Evolutionary conservation across 768 basidiomycete species (phyloP), one percentile per base, ranked within the genome.

Genomic region (Roridomyces roridus): DNA sequence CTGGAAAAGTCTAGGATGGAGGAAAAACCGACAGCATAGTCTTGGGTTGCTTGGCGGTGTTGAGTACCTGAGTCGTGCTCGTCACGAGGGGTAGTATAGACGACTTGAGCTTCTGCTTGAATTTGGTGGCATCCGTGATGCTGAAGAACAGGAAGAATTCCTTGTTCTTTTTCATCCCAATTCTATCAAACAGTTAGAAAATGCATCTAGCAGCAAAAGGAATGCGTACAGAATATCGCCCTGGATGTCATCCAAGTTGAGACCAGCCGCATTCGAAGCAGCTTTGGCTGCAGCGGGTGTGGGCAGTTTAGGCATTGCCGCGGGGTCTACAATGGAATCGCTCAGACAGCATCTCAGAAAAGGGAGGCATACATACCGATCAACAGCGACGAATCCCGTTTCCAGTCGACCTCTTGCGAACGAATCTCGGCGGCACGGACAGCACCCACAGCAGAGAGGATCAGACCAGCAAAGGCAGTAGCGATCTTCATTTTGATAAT

Each of bases 91-190:
- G 77, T 6, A 75, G 64, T 44, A 85, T 71, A 12, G 72, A 55
- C 21, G 46, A 14, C 21, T 44, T 53, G 23, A 84, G 70, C 37
- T 80, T 73, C 23, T 63, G 61, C 58, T 76, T 76, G 73, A 86
- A 86, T 26, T 64, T 62, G 5, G 60, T 60, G 51, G 67, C 74
- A 64, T 86, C 59, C 41, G 67, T 67, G 62, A 86, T 79, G 46
- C 77, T 67, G 74, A 84, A 85, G 71, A 86, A 82, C 53, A 77
- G 70, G 65, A 79, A 83, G 14, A 70, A 67, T 59, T 85, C 77
- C 6, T 74, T 75, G 70, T 79, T 81, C 77, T 86, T 86, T 7
- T 77, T 79, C 36, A 85, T 75, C 18, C 84, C 85, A 39, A 75
- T 73, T 61, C 84, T 85, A 52, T 20, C 40, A n/a, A n/a, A n/a